Evolutionary conservation across 2,329 filamentous ascomycete species (phyloP).

Genomic region (Knufia petricola): DNA sequence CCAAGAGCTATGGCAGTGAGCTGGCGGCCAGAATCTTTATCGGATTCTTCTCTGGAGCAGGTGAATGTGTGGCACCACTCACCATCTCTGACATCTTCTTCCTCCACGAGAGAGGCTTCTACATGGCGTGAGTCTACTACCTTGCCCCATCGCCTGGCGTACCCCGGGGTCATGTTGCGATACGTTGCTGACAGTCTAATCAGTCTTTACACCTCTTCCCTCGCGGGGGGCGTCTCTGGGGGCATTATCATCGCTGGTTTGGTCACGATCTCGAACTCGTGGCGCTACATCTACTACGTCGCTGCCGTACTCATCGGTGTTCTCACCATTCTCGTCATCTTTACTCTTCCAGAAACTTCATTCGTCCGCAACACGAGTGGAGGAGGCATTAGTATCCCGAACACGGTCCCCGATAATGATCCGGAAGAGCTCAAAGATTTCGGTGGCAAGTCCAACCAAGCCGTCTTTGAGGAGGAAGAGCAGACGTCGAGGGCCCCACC

Average conservation of each 20-base stretch:
- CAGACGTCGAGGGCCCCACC: too few relatives aligned
- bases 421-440: too few relatives aligned
- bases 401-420: too few relatives aligned
- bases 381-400: too few relatives aligned
- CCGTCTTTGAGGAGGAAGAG: too few relatives aligned
- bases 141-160: too few relatives aligned
- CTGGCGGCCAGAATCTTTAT: too few relatives aligned
- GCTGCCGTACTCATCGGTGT: constrained; percentile 33
- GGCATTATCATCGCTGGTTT: constrained; percentile 33
- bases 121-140: too few relatives aligned
- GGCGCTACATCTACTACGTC: constrained; percentile 45
- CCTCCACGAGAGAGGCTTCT: constrained; percentile 40
- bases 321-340: constrained; percentile 32
- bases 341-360: constrained; percentile 38
- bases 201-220: constrained; percentile 34
- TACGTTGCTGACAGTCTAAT: too few relatives aligned
- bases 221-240: constrained; percentile 28
- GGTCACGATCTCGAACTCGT: constrained; percentile 35
- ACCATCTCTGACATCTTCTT: constrained; percentile 42
- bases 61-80: constrained; percentile 39
- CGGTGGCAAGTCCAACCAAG: too few relatives aligned
- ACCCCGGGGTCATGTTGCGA: too few relatives aligned
- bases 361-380: constrained; percentile 16
- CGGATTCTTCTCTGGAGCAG: constrained; percentile 36
- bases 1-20: too few relatives aligned